These are phyloP conservation scores for Stentor coeruleus DNA, from an alignment of 73 alveolate species.

Conservation along the genomic window DNA sequence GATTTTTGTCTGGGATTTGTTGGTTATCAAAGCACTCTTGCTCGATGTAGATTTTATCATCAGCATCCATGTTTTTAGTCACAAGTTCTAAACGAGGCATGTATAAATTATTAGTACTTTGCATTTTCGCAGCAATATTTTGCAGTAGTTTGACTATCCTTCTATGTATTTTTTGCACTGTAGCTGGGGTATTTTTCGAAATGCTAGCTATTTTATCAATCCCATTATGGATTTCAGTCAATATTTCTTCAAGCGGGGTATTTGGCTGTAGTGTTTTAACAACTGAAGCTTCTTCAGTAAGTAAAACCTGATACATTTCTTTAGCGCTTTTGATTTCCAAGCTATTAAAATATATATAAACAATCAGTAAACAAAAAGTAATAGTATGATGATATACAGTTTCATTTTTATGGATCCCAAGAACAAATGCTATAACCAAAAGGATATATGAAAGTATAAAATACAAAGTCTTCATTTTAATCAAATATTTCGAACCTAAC, in stretches of 20 bases:
- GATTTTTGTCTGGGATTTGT: too few relatives aligned
- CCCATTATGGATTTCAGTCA: neutral
- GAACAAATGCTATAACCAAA: neutral
- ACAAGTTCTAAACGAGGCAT: neutral
- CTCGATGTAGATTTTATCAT: slow-evolving; percentile 4
- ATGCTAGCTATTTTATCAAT: neutral
- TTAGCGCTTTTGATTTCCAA: neutral
- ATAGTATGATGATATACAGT: neutral
- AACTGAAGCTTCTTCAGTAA: neutral
- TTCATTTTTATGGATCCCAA: too few relatives aligned
- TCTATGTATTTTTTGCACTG: neutral
- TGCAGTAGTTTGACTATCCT: neutral
- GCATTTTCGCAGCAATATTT: neutral
- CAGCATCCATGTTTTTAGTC: slow-evolving; percentile 13
- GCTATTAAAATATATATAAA: neutral
- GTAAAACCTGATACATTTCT: neutral
- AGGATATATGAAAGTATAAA: neutral
- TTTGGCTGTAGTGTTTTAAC: neutral
- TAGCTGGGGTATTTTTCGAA: neutral
- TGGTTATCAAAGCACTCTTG: slow-evolving; percentile 7
- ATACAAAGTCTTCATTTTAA: neutral
- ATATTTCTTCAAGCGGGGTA: neutral
- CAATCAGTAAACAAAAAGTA: neutral
- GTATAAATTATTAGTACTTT: neutral
- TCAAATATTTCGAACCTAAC: neutral